Conservation (phyloP, 352 stramenopile genomes). For the Phytophthora multivora region DNA sequence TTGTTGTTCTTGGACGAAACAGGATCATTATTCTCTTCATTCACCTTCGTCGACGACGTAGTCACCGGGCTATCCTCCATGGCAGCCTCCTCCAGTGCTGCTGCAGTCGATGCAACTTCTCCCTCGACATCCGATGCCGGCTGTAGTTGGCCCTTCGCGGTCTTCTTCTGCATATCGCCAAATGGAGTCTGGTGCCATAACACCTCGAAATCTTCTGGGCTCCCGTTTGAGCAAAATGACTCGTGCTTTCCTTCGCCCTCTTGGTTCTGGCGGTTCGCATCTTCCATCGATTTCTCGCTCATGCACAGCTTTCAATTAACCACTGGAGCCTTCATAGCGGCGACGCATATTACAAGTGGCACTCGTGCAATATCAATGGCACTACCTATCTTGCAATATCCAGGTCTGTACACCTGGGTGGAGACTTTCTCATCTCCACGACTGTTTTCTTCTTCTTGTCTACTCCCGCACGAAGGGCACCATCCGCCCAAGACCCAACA, state of each 20-base stretch:
- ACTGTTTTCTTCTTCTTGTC: too few relatives aligned
- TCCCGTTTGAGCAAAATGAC: conserved; percentile 46
- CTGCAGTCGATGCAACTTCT: background rate
- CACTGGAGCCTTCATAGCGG: conserved; percentile 50
- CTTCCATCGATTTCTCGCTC: conserved; percentile 53
- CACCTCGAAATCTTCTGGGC: conserved; percentile 59
- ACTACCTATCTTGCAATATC: too few relatives aligned
- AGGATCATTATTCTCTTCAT: background rate
- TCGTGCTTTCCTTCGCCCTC: conserved; percentile 56
- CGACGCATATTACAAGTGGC: too few relatives aligned
- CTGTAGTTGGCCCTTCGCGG: conserved; percentile 20
- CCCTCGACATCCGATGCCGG: background rate
- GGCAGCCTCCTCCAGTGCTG: background rate
- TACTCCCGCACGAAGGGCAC: too few relatives aligned
- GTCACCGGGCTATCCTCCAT: background rate
- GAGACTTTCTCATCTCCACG: too few relatives aligned
- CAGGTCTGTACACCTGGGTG: too few relatives aligned
- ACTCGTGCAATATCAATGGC: too few relatives aligned
- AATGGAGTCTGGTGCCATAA: conserved; percentile 64
- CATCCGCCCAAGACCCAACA: too few relatives aligned
- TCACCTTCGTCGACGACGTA: background rate
- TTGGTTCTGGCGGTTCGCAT: conserved; percentile 46
- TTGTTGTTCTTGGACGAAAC: background rate
- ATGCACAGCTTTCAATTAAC: conserved; percentile 64
- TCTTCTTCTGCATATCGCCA: conserved; percentile 51